These are phyloP conservation scores for Rhodotorula babjevae DNA, from an alignment of 768 basidiomycete genomes.

Conservation along the genomic window DNA sequence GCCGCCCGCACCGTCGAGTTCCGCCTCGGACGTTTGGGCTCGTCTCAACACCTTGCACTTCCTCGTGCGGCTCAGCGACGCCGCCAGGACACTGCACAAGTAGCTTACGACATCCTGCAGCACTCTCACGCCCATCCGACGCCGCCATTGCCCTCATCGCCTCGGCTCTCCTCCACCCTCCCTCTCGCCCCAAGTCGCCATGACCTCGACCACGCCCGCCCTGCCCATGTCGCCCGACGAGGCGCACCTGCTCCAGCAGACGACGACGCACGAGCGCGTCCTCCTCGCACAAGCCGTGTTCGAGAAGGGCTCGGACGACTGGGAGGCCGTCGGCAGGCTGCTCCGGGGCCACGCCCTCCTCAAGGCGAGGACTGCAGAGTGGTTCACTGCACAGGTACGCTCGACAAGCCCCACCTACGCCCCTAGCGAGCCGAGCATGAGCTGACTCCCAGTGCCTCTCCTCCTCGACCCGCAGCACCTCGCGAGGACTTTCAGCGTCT, in stretches of 20 bases:
- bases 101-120: too few species aligned
- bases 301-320: slow-evolving; percentile 15
- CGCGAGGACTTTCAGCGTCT: background rate
- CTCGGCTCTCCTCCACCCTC: background rate
- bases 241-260: background rate
- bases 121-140: too few species aligned
- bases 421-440: background rate
- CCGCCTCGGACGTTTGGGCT: too few species aligned
- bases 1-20: too few species aligned
- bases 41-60: too few species aligned
- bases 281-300: slow-evolving; percentile 32
- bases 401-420: too few species aligned
- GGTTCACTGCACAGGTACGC: slow-evolving; percentile 25
- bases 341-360: slow-evolving; percentile 24
- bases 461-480: background rate
- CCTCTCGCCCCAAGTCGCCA: background rate
- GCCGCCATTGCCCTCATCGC: background rate
- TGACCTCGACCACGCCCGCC: background rate
- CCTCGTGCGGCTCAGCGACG: too few species aligned
- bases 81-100: too few species aligned
- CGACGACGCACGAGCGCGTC: slow-evolving; percentile 22
- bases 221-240: background rate
- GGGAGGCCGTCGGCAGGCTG: background rate
- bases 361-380: background rate
- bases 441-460: background rate